Conservation (phyloP, 805 yeast genomes). For the Hanseniaspora meyeri region DNA sequence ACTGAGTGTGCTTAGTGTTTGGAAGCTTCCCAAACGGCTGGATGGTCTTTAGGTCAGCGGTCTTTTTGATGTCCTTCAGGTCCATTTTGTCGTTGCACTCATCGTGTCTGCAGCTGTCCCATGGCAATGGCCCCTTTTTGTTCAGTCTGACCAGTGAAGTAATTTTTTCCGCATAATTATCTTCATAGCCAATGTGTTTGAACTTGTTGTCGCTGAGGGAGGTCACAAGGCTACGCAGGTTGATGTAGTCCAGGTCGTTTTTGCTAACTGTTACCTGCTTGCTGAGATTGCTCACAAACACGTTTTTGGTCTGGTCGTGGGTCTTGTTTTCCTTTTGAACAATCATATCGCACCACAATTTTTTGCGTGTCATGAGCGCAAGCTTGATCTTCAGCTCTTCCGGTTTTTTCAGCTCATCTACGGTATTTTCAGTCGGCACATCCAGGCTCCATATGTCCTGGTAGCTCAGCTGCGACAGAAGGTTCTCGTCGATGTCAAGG, state of each 20-base stretch:
- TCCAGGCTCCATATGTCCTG: conserved; percentile 20
- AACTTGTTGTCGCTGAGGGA: neutral
- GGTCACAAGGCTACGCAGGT: neutral
- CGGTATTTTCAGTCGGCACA: conserved; percentile 9
- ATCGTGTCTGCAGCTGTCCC: neutral
- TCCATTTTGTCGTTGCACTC: too few relatives aligned
- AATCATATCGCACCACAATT: conserved; percentile 25
- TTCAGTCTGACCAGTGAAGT: conserved; percentile 3
- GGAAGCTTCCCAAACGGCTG: conserved; percentile 25
- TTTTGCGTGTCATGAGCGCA: conserved; percentile 25
- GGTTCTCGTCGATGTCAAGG: conserved; percentile 23
- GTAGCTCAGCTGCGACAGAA: conserved; percentile 19
- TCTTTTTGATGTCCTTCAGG: too few relatives aligned
- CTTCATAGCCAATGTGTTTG: neutral
- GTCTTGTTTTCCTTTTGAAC: conserved; percentile 20
- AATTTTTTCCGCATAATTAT: neutral
- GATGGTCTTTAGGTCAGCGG: conserved; percentile 16
- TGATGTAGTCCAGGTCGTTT: neutral
- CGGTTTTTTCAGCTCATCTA: neutral
- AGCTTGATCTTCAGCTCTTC: conserved; percentile 20
- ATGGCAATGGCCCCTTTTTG: neutral
- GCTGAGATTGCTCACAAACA: conserved; percentile 17
- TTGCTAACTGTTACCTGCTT: neutral
- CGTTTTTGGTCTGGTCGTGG: conserved; percentile 15
- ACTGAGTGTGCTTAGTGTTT: conserved; percentile 21